These are phyloP conservation scores for Didymella pomorum DNA, from an alignment of 2,329 filamentous ascomycete species.

Conservation along the genomic window DNA sequence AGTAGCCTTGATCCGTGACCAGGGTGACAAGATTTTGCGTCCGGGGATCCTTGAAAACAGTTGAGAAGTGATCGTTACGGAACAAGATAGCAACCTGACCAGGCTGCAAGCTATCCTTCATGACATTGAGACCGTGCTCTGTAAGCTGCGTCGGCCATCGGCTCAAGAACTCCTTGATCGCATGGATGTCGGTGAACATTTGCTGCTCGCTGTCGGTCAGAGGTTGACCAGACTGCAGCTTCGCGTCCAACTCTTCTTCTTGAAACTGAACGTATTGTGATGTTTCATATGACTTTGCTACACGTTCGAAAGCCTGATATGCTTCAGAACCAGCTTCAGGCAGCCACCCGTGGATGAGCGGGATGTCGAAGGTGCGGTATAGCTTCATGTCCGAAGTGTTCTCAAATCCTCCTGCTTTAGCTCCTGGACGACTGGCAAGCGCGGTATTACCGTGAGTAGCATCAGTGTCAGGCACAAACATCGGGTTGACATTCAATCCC, in stretches of 20 bases:
- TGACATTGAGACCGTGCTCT: slow-evolving; percentile 76
- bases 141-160: slow-evolving; percentile 88
- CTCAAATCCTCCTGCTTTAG: slow-evolving; percentile 77
- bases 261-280: slow-evolving; percentile 87
- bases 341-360: slow-evolving; percentile 92
- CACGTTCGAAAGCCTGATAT: slow-evolving; percentile 74
- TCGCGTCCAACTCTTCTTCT: slow-evolving; percentile 87
- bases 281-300: slow-evolving; percentile 87
- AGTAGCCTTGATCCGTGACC: slow-evolving; percentile 92
- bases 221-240: slow-evolving; percentile 67
- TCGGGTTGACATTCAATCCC: slow-evolving; percentile 97
- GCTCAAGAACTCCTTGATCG: slow-evolving; percentile 83
- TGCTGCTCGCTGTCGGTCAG: slow-evolving; percentile 78
- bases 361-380: slow-evolving; percentile 87
- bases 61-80: slow-evolving; percentile 96
- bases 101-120: slow-evolving; percentile 73
- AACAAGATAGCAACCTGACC: slow-evolving; percentile 91
- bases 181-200: slow-evolving; percentile 81
- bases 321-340: slow-evolving; percentile 71
- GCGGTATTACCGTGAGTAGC: slow-evolving; percentile 44
- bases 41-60: slow-evolving; percentile 85
- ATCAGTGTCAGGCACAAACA: slow-evolving; percentile 70
- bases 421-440: slow-evolving; percentile 52
- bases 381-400: slow-evolving; percentile 87
- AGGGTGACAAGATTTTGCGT: slow-evolving; percentile 79